Evolutionary conservation across 306 rosid genomes (phyloP).

Genomic region (Prunus armeniaca): DNA sequence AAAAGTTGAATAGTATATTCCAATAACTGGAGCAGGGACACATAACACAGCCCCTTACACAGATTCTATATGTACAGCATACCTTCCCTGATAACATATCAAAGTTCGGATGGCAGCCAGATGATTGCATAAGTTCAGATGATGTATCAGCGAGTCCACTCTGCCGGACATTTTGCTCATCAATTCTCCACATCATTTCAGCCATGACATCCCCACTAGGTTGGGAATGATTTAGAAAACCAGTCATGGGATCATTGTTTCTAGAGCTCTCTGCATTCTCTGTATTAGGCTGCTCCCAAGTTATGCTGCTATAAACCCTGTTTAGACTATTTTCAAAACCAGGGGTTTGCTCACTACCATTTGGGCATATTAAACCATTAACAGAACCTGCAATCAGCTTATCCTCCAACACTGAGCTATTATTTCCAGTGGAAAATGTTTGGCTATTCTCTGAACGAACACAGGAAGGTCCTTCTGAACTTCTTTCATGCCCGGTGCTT

Average conservation of each 20-base stretch:
- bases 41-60: neutral
- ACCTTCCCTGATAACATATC: conserved; percentile 28
- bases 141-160: conserved; percentile 23
- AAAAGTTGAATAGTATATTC: neutral
- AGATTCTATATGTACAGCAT: neutral
- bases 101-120: conserved; percentile 19
- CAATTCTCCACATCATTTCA: conserved; percentile 24
- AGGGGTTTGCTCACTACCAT: conserved; percentile 23
- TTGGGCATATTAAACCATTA: neutral
- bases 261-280: conserved; percentile 12
- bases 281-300: conserved; percentile 13
- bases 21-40: neutral
- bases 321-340: conserved; percentile 3
- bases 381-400: conserved; percentile 24
- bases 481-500: conserved; percentile 6
- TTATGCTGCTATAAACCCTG: neutral
- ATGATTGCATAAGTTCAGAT: conserved; percentile 20
- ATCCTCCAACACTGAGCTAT: conserved; percentile 10
- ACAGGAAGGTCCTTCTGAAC: conserved; percentile 23
- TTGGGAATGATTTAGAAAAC: conserved; percentile 13
- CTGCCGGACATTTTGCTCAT: conserved; percentile 20
- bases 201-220: conserved; percentile 18
- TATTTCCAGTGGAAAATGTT: conserved; percentile 12
- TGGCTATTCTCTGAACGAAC: conserved; percentile 15
- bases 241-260: neutral